These are phyloP conservation scores for Ceratocystis colombiana DNA, from an alignment of 2,329 filamentous ascomycete species.

Conservation along the genomic window DNA sequence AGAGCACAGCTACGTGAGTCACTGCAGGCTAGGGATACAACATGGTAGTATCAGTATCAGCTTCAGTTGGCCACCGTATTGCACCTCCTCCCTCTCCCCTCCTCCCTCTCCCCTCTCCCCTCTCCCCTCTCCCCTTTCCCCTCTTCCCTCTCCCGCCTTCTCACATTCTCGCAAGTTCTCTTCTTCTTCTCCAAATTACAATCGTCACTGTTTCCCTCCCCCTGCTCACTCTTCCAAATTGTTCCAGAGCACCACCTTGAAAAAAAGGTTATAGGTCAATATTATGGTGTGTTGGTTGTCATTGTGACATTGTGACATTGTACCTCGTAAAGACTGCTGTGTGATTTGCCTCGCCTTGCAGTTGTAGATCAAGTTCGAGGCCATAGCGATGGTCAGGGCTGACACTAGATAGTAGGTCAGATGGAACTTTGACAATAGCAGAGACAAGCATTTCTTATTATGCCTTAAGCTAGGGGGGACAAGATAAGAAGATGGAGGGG, in stretches of 20 bases:
- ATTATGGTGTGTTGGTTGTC: not conserved
- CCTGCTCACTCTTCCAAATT: not conserved
- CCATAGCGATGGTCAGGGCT: not conserved
- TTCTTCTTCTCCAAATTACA: constrained; percentile 3
- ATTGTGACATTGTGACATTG: not conserved
- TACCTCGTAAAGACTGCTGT: not conserved
- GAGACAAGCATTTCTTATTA: not conserved
- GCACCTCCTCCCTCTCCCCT: not conserved
- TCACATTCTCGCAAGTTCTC: not conserved
- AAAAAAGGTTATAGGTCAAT: not conserved
- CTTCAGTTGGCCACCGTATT: not conserved
- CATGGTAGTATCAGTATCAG: not conserved
- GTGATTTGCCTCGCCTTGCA: constrained; percentile 3
- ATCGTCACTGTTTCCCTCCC: not conserved
- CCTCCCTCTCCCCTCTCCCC: not conserved
- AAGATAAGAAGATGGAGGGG: too few relatives aligned
- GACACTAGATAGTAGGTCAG: not conserved
- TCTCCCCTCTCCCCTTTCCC: not conserved
- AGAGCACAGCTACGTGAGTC: too few relatives aligned
- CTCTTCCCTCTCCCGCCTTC: not conserved
- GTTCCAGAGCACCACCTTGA: not conserved
- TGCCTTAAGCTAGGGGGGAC: not conserved
- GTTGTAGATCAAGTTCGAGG: constrained; percentile 1
- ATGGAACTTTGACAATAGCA: not conserved
- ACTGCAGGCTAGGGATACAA: too few relatives aligned